phyloP scores from a whole-genome alignment of 495 filamentous ascomycete genomes.

The Aspergillus steynii region DNA sequence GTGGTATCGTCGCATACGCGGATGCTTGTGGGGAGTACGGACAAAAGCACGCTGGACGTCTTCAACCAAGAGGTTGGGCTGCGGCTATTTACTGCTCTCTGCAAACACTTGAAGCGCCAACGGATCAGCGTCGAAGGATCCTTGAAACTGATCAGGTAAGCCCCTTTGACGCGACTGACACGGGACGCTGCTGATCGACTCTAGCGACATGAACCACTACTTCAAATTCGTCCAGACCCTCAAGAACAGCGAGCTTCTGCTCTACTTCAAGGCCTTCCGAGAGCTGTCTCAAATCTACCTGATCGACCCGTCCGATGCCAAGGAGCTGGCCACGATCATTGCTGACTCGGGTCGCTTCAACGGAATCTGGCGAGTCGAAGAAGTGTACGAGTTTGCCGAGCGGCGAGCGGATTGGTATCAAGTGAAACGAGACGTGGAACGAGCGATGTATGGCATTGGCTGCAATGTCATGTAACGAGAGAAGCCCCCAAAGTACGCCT shows the following conservation, averaged over 20 bases:
- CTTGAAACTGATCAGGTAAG: slow-evolving; percentile 81
- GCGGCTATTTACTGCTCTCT: slow-evolving; percentile 82
- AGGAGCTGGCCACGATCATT: slow-evolving; percentile 93
- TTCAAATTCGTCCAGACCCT: slow-evolving; percentile 79
- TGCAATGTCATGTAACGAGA: slow-evolving; percentile 75
- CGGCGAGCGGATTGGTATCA: slow-evolving; percentile 91
- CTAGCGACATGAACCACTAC: slow-evolving; percentile 91
- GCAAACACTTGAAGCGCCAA: slow-evolving; percentile 97
- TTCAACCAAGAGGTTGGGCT: slow-evolving; percentile 98
- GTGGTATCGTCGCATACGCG: slow-evolving; percentile 84
- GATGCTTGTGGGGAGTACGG: slow-evolving; percentile 89
- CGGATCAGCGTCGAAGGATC: slow-evolving; percentile 87
- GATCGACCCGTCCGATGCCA: slow-evolving; percentile 82
- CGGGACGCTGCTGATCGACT: slow-evolving; percentile 13
- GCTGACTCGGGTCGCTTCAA: slow-evolving; percentile 87
- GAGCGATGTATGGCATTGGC: slow-evolving; percentile 96
- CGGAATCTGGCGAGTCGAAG: slow-evolving; percentile 91
- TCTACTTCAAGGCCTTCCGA: slow-evolving; percentile 88
- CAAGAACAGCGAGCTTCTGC: slow-evolving; percentile 75
- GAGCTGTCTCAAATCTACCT: slow-evolving; percentile 96
- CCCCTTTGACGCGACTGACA: background rate
- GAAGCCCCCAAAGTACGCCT: slow-evolving; percentile 14
- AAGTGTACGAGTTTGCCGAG: slow-evolving; percentile 97
- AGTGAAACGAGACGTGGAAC: slow-evolving; percentile 84
- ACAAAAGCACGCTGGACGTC: slow-evolving; percentile 96